phyloP scores from a whole-genome alignment of 2,329 filamentous ascomycete species.

The Stachybotrys chlorohalonatus region DNA sequence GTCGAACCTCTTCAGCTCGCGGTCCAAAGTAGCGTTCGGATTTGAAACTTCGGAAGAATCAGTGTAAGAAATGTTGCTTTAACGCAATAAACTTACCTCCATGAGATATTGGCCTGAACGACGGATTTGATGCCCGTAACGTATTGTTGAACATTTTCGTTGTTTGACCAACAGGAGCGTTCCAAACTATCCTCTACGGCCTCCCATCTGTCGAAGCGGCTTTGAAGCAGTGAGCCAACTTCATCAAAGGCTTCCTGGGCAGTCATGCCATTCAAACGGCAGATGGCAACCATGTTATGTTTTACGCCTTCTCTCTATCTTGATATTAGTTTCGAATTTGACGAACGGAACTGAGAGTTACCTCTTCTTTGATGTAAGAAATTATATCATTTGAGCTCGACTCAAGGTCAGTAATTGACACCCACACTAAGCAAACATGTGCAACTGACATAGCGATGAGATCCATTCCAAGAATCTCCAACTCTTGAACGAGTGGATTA shows the following conservation, averaged over 20 bases:
- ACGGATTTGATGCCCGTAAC: constrained; percentile 13
- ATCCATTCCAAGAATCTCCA: constrained; percentile 12
- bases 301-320: constrained; percentile 7
- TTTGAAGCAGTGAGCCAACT: constrained; percentile 8
- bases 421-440: neutral
- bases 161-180: constrained; percentile 4
- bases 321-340: neutral
- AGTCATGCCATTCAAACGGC: constrained; percentile 7
- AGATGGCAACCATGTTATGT: constrained; percentile 12
- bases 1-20: constrained; percentile 1
- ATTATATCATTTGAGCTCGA: constrained; percentile 12
- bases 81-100: neutral
- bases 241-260: constrained; percentile 12
- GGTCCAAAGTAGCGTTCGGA: constrained; percentile 6
- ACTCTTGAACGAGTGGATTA: constrained; percentile 7
- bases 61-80: neutral
- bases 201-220: constrained; percentile 9
- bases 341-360: neutral
- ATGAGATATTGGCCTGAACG: constrained; percentile 8
- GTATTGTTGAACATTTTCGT: constrained; percentile 8
- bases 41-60: constrained; percentile 4
- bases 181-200: constrained; percentile 4
- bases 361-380: constrained; percentile 12
- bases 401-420: neutral
- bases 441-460: constrained; percentile 12